Percentiles rank a stretch among this genome's conserved stretches.
Conservation (phyloP, 179 eudicot species). For the Carnegiea gigantea region DNA sequence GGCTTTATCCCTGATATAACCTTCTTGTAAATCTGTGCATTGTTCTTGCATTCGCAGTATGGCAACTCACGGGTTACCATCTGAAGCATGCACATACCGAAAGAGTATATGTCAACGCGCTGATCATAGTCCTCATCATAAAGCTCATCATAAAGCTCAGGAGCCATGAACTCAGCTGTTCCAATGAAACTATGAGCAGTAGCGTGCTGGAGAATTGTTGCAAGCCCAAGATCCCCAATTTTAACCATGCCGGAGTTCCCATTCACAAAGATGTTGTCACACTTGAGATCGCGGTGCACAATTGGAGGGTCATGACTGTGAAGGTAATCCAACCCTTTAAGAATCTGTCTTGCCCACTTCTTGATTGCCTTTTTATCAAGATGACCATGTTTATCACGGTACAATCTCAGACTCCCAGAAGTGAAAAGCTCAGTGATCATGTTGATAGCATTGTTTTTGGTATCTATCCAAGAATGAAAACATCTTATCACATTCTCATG, state of each 20-base stretch:
- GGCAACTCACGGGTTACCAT: conserved; percentile 39
- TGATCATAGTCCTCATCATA: conserved; percentile 29
- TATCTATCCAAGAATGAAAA: no score
- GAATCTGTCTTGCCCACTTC: conserved; percentile 39
- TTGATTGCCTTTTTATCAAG: conserved; percentile 27
- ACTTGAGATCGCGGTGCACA: conserved; percentile 39
- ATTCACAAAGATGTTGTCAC: conserved; percentile 39
- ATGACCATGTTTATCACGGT: conserved; percentile 25
- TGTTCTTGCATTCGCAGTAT: conserved; percentile 32
- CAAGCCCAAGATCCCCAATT: conserved; percentile 42
- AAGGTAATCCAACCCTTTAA: conserved; percentile 34
- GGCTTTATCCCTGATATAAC: conserved; percentile 33
- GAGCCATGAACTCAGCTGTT: no score
- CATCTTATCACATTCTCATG: no score
- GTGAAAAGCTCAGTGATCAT: conserved; percentile 26
- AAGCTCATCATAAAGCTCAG: conserved; percentile 2
- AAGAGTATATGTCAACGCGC: conserved; percentile 38
- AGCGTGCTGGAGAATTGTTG: neutral
- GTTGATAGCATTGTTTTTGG: no score
- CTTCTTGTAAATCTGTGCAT: conserved; percentile 32
- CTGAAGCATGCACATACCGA: conserved; percentile 43
- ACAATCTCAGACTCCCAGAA: conserved; percentile 67
- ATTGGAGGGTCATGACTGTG: conserved; percentile 39
- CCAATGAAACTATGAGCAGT: neutral
- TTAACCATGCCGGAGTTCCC: conserved; percentile 39